Evolutionary conservation across 306 rosid genomes (phyloP).

Genomic region (Sophora flavescens): DNA sequence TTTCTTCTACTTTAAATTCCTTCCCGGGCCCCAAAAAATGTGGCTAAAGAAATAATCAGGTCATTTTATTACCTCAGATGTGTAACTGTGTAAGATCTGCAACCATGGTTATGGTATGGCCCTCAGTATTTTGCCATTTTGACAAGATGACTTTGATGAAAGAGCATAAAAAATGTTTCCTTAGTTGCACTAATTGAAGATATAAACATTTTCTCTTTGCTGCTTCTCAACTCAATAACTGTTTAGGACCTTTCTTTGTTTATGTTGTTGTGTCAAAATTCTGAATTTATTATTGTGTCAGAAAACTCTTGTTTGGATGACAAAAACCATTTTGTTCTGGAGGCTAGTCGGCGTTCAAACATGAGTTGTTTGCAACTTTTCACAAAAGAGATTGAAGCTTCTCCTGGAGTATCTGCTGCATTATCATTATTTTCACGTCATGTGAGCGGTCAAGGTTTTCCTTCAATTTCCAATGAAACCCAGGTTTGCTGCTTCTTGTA

Average conservation of each 20-base stretch:
- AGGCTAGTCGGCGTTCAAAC: constrained; percentile 96
- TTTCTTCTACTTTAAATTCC: constrained; percentile 22
- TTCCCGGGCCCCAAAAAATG: neutral
- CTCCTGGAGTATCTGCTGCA: constrained; percentile 85
- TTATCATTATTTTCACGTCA: constrained; percentile 74
- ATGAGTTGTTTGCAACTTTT: constrained; percentile 77
- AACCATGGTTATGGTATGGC: constrained; percentile 11
- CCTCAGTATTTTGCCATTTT: constrained; percentile 35
- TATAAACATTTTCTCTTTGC: neutral
- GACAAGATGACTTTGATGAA: constrained; percentile 1
- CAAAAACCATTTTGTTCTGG: constrained; percentile 78
- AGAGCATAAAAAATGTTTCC: neutral
- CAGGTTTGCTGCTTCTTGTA: constrained; percentile 64
- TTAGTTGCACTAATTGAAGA: constrained; percentile 6
- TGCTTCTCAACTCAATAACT: constrained; percentile 13
- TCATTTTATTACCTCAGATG: constrained; percentile 9
- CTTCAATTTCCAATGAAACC: constrained; percentile 63
- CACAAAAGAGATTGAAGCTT: constrained; percentile 77
- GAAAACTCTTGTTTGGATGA: constrained; percentile 78
- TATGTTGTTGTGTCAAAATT: constrained; percentile 35
- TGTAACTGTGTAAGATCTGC: constrained; percentile 33
- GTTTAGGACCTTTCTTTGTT: constrained; percentile 11
- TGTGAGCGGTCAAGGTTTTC: constrained; percentile 55
- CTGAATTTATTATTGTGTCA: constrained; percentile 68
- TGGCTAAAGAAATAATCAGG: neutral